phyloP scores from a whole-genome alignment of 2,329 filamentous ascomycete genomes.

The Fusarium devonianum region DNA sequence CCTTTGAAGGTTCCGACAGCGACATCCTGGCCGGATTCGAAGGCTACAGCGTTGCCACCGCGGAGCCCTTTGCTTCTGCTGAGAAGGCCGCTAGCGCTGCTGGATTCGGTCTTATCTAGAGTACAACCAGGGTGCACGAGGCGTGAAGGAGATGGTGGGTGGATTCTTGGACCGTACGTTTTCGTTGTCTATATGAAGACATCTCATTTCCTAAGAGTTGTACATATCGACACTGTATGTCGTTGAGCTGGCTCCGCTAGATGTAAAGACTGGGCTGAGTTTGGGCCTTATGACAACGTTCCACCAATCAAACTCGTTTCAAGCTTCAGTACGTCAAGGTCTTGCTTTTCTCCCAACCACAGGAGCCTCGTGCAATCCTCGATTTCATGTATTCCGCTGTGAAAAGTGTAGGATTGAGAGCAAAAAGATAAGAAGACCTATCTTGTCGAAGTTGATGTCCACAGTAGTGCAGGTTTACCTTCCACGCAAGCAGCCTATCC shows the following conservation, averaged over 20 bases:
- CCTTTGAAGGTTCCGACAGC: constrained; percentile 51
- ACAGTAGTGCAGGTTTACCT: too few species aligned
- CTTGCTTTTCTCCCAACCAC: too few species aligned
- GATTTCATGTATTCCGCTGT: too few species aligned
- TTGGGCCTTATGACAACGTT: too few species aligned
- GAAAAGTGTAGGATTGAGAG: too few species aligned
- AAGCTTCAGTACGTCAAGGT: too few species aligned
- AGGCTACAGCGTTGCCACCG: constrained; percentile 58
- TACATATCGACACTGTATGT: too few species aligned
- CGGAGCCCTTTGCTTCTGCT: not conserved
- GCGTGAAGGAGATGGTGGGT: not conserved
- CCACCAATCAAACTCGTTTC: too few species aligned
- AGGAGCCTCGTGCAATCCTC: too few species aligned
- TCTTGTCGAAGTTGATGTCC: too few species aligned
- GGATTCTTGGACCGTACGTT: not conserved
- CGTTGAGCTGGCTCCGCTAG: not conserved
- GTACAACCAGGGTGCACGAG: not conserved
- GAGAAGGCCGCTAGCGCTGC: not conserved
- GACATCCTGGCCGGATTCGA: constrained; percentile 58
- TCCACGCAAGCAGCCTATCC: too few species aligned
- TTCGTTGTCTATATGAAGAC: not conserved
- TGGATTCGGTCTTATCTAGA: not conserved
- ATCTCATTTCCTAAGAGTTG: not conserved
- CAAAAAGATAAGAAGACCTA: too few species aligned
- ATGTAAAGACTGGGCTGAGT: not conserved